Evolutionary conservation across 176 grass and related monocot species (phyloP).

Genomic region (Carex cristatella): DNA sequence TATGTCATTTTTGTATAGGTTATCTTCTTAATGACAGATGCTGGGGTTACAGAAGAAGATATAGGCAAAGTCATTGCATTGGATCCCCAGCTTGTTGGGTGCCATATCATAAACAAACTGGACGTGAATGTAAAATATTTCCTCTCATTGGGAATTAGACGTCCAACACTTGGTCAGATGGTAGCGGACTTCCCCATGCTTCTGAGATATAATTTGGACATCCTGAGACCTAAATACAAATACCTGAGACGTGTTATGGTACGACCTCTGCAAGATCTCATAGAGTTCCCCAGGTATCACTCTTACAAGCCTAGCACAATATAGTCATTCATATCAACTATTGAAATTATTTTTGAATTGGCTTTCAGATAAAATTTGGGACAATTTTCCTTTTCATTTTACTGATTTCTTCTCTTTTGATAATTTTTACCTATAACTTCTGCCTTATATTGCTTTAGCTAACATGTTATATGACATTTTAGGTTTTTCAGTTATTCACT

Average conservation of each 20-base stretch:
- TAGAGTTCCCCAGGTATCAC: constrained; percentile 77
- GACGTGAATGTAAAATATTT: constrained; percentile 85
- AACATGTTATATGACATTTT: constrained; percentile 1
- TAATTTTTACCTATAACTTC: not conserved
- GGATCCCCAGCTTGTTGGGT: constrained; percentile 86
- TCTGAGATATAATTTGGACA: constrained; percentile 71
- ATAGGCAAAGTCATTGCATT: constrained; percentile 86
- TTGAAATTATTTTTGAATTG: not conserved
- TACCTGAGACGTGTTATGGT: constrained; percentile 95
- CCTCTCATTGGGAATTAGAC: constrained; percentile 74
- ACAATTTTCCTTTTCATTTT: not conserved
- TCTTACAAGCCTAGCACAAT: not conserved
- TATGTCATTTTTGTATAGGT: constrained; percentile 32
- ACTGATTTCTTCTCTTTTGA: not conserved
- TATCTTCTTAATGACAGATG: constrained; percentile 80
- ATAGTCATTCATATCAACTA: not conserved
- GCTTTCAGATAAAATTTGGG: not conserved
- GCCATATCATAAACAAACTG: constrained; percentile 77
- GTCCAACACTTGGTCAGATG: constrained; percentile 64
- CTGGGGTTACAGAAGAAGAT: constrained; percentile 60
- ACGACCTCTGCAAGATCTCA: constrained; percentile 69
- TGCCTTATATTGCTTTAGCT: not conserved
- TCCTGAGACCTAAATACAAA: constrained; percentile 72
- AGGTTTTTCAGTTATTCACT: constrained; percentile 97
- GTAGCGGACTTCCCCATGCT: constrained; percentile 79